phyloP scores from a whole-genome alignment of 2,329 filamentous ascomycete genomes.

The Laburnicola sp. region DNA sequence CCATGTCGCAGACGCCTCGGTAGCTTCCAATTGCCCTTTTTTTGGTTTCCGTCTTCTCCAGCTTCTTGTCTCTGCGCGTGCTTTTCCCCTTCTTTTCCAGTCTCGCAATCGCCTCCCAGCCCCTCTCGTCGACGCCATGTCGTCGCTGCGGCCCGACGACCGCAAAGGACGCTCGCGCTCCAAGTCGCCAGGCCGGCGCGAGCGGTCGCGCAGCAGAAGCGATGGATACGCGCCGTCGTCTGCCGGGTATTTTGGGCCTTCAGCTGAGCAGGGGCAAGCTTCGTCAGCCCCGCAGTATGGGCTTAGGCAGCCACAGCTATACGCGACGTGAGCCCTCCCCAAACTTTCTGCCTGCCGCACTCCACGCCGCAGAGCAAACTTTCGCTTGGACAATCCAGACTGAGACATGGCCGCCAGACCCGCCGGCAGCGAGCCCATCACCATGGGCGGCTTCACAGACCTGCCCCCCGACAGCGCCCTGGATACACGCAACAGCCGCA shows the following conservation, averaged over 20 bases:
- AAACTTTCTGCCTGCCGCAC: neutral
- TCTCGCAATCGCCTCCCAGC: neutral
- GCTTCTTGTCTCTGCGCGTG: neutral
- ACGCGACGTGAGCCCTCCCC: conserved; percentile 37
- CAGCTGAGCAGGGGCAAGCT: conserved; percentile 25
- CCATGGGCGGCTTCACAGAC: conserved; percentile 51
- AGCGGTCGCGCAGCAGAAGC: conserved; percentile 47
- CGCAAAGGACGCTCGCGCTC: conserved; percentile 47
- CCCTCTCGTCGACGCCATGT: conserved; percentile 1
- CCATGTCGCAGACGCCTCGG: conserved; percentile 5
- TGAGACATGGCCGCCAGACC: conserved; percentile 41
- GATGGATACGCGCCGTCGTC: conserved; percentile 43
- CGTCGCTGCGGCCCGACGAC: conserved; percentile 49
- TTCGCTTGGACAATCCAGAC: conserved; percentile 13
- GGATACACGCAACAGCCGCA: conserved; percentile 39
- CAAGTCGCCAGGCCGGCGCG: conserved; percentile 46
- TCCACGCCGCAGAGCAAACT: conserved; percentile 7
- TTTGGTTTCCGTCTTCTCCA: neutral
- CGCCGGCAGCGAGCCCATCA: conserved; percentile 37
- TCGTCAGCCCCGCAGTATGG: conserved; percentile 45
- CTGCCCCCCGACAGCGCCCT: conserved; percentile 49
- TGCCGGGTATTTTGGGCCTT: conserved; percentile 30
- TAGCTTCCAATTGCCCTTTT: conserved; percentile 2
- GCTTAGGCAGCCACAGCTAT: conserved; percentile 45
- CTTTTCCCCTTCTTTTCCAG: neutral